phyloP scores from a whole-genome alignment of 805 yeast species.

The Candida taoyuanica region DNA sequence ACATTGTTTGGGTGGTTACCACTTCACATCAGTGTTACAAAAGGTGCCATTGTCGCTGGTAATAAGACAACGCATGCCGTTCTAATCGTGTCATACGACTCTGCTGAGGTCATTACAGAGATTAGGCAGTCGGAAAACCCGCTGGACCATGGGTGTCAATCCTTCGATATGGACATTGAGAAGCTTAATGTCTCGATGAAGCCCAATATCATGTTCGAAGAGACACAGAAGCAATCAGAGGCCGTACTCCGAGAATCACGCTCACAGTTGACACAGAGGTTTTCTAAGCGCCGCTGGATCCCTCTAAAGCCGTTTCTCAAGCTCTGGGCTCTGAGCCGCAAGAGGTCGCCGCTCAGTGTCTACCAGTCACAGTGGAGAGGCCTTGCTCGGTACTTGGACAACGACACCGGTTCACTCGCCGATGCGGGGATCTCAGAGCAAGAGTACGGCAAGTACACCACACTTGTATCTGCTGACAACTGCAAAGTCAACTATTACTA shows the following conservation, averaged over 20 bases:
- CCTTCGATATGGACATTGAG: slow-evolving; percentile 40
- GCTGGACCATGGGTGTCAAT: slow-evolving; percentile 53
- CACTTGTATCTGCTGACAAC: slow-evolving; percentile 55
- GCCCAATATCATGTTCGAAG: slow-evolving; percentile 65
- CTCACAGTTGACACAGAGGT: slow-evolving; percentile 8
- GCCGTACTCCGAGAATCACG: background rate
- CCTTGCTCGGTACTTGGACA: slow-evolving; percentile 58
- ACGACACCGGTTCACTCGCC: slow-evolving; percentile 29
- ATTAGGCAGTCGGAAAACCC: slow-evolving; percentile 41
- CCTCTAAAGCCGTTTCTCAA: slow-evolving; percentile 5
- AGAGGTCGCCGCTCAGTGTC: background rate
- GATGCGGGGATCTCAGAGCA: slow-evolving; percentile 37
- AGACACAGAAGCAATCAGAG: slow-evolving; percentile 19
- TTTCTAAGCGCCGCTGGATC: slow-evolving; percentile 5
- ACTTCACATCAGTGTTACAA: slow-evolving; percentile 49
- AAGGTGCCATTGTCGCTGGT: slow-evolving; percentile 76
- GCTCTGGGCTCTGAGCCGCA: slow-evolving; percentile 6
- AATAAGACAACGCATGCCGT: slow-evolving; percentile 74
- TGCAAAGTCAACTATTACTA: slow-evolving; percentile 56
- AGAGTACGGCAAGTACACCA: slow-evolving; percentile 82
- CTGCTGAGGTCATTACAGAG: slow-evolving; percentile 56
- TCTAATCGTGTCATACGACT: slow-evolving; percentile 53
- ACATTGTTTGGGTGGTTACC: slow-evolving; percentile 48
- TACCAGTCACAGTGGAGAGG: slow-evolving; percentile 60
- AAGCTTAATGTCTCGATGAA: slow-evolving; percentile 57